Base-by-base conservation (phyloP, 805 yeast species). In the Metschnikowia similis region DNA sequence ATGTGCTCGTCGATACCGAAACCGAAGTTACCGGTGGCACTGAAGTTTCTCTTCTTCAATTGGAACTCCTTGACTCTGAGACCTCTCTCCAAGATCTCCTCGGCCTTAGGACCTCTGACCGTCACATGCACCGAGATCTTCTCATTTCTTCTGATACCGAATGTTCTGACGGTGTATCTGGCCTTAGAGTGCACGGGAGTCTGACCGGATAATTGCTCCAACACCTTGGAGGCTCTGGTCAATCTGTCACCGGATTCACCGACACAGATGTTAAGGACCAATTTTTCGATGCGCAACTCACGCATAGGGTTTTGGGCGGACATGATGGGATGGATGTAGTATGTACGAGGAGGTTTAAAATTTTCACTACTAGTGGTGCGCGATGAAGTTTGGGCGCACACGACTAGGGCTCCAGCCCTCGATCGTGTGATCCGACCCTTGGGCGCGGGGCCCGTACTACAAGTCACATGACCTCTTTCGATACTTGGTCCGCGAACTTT, bases 191-290 rank as follows among this genome's bases (percentile, higher is more conserved):
- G 97, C 69, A 94, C 99, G 77, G 99, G 99, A 71, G 99, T 94
- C 83, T 94, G 99, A 91, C 99, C 99, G 67, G 98, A 92, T 71
- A 94, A 87, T 84, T 94, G 99, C 83, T 94, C 99, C 75, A 94
- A 85, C 71, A 94, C 99, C 85, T 94, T 94, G 75, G 99, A 94
- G 69, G 99, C 99, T 88, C 99, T 92, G 83, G 99, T 94, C 79
- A 94, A 89, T 87, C 98, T 88, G 81, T 94, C 99, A 85, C 99
- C 99, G 79, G 97, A 91, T 83, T 94, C 99, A 83, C 99, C 99
- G 79, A 94, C 99, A 80, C 96, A 91, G 82, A 94, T 94, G 94
- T 94, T 94, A 80, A 94, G 88, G 80, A 94, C 97, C 80, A 94
- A 87, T 83, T 94, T 94, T 83, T 94, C 98, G 83, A 94, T 92